phyloP scores from a whole-genome alignment of 2,329 filamentous ascomycete species.

The Botrytis byssoidea region DNA sequence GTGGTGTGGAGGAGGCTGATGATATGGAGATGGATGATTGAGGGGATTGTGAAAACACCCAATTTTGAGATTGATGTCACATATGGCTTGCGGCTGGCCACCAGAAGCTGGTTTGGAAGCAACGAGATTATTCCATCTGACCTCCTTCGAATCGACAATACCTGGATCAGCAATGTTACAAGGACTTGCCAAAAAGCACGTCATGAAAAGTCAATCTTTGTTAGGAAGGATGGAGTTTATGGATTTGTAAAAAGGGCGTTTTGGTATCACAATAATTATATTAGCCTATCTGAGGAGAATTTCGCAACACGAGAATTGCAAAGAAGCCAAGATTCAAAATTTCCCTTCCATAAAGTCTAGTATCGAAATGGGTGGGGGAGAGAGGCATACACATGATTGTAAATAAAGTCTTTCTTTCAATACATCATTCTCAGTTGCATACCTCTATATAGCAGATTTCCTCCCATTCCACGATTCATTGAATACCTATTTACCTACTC shows the following conservation, averaged over 20 bases:
- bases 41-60: constrained; percentile 25
- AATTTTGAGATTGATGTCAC: constrained; percentile 7
- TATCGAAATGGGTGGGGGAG: not conserved
- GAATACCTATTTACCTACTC: not conserved
- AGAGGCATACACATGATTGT: not conserved
- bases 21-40: constrained; percentile 48
- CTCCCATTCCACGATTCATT: not conserved
- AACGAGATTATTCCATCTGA: not conserved
- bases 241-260: constrained; percentile 21
- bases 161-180: not conserved
- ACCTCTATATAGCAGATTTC: not conserved
- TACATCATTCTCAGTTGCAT: not conserved
- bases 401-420: not conserved
- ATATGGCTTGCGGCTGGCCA: not conserved
- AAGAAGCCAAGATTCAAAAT: not conserved
- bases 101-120: constrained; percentile 7
- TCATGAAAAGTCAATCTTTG: constrained; percentile 12
- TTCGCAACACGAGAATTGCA: not conserved
- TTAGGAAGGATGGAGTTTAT: constrained; percentile 19
- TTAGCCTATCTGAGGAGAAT: not conserved
- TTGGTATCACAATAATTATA: constrained; percentile 21
- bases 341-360: not conserved
- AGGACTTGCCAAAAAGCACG: not conserved
- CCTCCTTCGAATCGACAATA: not conserved
- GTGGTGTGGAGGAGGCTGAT: constrained; percentile 45